Evolutionary conservation across 495 filamentous ascomycete genomes (phyloP).

Genomic region (Neurospora africana): DNA sequence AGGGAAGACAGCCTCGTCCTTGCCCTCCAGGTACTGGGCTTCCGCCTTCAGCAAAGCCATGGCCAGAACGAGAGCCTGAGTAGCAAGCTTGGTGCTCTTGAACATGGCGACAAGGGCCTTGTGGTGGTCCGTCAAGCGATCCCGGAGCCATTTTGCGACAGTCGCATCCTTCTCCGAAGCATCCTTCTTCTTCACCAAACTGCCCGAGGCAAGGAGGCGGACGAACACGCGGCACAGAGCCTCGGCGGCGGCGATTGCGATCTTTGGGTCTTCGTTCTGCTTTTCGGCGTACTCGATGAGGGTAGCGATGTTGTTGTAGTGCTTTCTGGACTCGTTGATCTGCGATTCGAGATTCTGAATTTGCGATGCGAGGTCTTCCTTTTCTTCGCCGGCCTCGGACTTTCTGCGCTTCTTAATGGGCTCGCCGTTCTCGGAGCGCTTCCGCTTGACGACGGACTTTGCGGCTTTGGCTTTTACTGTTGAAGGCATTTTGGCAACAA

Average conservation of each 20-base stretch:
- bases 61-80: conserved; percentile 59
- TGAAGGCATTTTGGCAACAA: conserved; percentile 16
- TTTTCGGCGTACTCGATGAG: conserved; percentile 51
- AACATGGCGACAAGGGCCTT: conserved; percentile 44
- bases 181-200: conserved; percentile 49
- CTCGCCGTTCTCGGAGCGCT: conserved; percentile 33
- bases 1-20: conserved; percentile 55
- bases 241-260: conserved; percentile 52
- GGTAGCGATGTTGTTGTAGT: conserved; percentile 86
- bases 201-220: conserved; percentile 67
- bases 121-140: conserved; percentile 60
- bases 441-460: conserved; percentile 32
- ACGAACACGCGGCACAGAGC: conserved; percentile 85
- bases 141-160: conserved; percentile 69
- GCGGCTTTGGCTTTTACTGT: conserved; percentile 9
- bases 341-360: conserved; percentile 64
- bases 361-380: conserved; percentile 38
- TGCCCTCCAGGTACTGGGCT: conserved; percentile 47
- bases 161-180: conserved; percentile 61
- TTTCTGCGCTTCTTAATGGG: conserved; percentile 41
- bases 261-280: conserved; percentile 23
- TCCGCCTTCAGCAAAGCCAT: conserved; percentile 80
- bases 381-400: conserved; percentile 22
- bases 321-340: conserved; percentile 69
- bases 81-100: conserved; percentile 37